Evolutionary conservation across 2,329 filamentous ascomycete species (phyloP).

Genomic region (Pseudogymnoascus sp.): DNA sequence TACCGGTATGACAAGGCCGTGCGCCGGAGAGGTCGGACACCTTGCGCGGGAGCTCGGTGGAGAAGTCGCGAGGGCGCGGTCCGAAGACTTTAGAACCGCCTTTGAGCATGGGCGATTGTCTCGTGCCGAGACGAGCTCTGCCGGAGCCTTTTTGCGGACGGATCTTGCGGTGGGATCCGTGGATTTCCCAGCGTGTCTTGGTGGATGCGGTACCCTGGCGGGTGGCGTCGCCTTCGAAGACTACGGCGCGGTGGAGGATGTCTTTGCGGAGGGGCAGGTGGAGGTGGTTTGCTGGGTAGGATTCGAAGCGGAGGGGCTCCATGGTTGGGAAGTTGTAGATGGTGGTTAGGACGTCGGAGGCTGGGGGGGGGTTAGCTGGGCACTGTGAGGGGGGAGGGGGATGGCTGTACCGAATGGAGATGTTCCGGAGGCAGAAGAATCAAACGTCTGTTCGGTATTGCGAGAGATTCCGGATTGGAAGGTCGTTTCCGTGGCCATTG

Average conservation of each 20-base stretch:
- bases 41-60: conserved; percentile 74
- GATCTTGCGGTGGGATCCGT: conserved; percentile 77
- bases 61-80: conserved; percentile 88
- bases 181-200: conserved; percentile 77
- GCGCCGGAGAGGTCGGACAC: conserved; percentile 90
- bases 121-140: conserved; percentile 68
- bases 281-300: conserved; percentile 77
- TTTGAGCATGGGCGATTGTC: conserved; percentile 71
- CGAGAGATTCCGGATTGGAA: conserved; percentile 18
- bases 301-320: conserved; percentile 71
- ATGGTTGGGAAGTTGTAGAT: conserved; percentile 86
- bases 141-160: conserved; percentile 83
- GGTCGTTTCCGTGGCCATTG: conserved; percentile 43
- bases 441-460: neutral
- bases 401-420: neutral
- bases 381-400: conserved; percentile 24
- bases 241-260: conserved; percentile 82
- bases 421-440: neutral
- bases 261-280: conserved; percentile 82
- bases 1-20: conserved; percentile 91
- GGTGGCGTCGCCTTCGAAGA: conserved; percentile 86
- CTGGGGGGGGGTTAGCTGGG: conserved; percentile 28
- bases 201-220: conserved; percentile 79
- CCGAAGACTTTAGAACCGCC: conserved; percentile 87
- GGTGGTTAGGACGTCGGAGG: conserved; percentile 68